phyloP scores from a whole-genome alignment of 306 rosid species.

The Luffa acutangula region DNA sequence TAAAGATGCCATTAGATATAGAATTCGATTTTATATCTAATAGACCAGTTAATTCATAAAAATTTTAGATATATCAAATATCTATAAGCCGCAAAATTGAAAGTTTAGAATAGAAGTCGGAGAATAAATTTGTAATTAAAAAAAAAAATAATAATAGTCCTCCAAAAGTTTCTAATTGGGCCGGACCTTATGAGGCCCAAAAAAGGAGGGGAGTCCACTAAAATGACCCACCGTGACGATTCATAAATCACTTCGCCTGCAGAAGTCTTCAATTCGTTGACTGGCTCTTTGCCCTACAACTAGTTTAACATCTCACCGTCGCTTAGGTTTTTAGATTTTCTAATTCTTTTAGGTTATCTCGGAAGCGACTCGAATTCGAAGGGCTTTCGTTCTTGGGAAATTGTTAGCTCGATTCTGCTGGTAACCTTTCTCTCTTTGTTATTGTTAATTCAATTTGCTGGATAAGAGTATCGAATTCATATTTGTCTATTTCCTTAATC shows the following conservation, averaged over 20 bases:
- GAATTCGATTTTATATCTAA: no score
- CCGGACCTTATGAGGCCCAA: background rate
- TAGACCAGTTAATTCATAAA: no score
- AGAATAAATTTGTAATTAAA: no score
- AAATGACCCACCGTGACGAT: background rate
- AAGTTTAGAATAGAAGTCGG: no score
- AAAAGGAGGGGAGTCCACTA: background rate
- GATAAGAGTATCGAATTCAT: background rate
- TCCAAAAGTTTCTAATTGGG: background rate
- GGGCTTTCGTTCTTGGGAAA: background rate
- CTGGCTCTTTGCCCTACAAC: slow-evolving; percentile 1
- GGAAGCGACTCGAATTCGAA: background rate
- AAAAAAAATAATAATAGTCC: no score
- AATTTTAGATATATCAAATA: no score
- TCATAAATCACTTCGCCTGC: background rate
- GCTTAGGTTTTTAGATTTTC: background rate
- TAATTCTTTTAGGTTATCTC: background rate
- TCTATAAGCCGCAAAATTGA: no score
- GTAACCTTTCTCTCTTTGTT: background rate
- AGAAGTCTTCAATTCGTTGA: background rate
- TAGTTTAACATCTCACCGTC: background rate
- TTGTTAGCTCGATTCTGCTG: background rate
- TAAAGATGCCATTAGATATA: no score
- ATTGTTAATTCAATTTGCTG: background rate
- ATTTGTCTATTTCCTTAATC: background rate